A percentile compares a stretch with the other conserved stretches of the same genome.
These are phyloP conservation scores for Tetracentron sinense DNA, from an alignment of 164 flowering plant species.

Conservation along the genomic window DNA sequence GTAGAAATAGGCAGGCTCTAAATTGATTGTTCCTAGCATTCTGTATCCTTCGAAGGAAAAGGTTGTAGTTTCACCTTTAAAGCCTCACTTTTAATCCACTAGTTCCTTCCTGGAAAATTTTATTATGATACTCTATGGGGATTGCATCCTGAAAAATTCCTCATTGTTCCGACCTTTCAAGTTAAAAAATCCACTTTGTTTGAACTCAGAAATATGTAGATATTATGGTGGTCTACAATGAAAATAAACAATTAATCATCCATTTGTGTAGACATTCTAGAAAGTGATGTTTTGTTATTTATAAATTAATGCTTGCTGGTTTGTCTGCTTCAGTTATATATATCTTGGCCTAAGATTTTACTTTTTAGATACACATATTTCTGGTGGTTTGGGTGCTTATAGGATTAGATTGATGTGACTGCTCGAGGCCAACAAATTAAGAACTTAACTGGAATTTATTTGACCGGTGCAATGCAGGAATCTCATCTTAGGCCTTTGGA, in stretches of 20 bases:
- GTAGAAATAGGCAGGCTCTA: too few species aligned
- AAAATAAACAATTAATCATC: too few species aligned
- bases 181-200: background rate
- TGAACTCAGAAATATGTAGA: background rate
- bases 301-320: background rate
- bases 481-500: conserved; percentile 79
- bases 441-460: conserved; percentile 4
- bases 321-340: background rate
- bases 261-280: too few species aligned
- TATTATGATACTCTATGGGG: too few species aligned
- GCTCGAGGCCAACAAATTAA: background rate
- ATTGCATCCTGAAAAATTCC: too few species aligned
- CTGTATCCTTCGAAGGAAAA: too few species aligned
- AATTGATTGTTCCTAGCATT: too few species aligned
- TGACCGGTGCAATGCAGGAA: conserved; percentile 55
- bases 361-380: background rate
- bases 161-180: too few species aligned
- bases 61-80: too few species aligned
- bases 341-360: background rate
- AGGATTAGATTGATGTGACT: background rate
- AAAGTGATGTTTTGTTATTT: background rate
- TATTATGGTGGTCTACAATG: too few species aligned
- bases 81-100: too few species aligned
- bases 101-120: too few species aligned
- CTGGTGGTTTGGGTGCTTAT: background rate